Evolutionary conservation across 2,329 filamentous ascomycete genomes (phyloP).

Genomic region (Hypoxylon sp.): DNA sequence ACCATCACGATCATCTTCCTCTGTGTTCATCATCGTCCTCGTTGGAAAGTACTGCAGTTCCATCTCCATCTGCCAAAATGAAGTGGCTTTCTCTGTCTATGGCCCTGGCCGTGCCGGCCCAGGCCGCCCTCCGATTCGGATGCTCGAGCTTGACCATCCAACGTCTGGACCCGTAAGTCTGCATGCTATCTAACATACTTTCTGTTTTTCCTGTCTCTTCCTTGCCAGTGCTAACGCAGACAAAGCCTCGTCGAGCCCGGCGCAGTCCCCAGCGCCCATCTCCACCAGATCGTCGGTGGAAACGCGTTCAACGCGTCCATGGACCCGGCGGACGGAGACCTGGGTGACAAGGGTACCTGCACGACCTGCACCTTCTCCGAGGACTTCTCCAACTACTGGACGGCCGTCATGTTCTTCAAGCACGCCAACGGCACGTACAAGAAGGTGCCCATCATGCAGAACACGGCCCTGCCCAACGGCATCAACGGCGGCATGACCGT

Average conservation of each 20-base stretch:
- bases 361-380: slow-evolving; percentile 45
- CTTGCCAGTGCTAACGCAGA: neutral
- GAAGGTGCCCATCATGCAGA: slow-evolving; percentile 44
- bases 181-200: neutral
- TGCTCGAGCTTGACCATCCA: slow-evolving; percentile 44
- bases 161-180: slow-evolving; percentile 39
- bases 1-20: neutral
- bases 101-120: slow-evolving; percentile 40
- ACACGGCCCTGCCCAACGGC: slow-evolving; percentile 40
- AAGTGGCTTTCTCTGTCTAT: slow-evolving; percentile 38
- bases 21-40: slow-evolving; percentile 13
- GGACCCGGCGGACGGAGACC: slow-evolving; percentile 38
- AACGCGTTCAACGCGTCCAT: slow-evolving; percentile 46
- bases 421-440: slow-evolving; percentile 45
- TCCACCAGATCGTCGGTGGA: slow-evolving; percentile 46
- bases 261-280: slow-evolving; percentile 40
- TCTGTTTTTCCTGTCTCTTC: neutral
- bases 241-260: slow-evolving; percentile 42
- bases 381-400: slow-evolving; percentile 46
- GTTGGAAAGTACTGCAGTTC: slow-evolving; percentile 1
- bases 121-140: slow-evolving; percentile 44
- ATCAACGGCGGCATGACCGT: slow-evolving; percentile 46
- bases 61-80: slow-evolving; percentile 36
- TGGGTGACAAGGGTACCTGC: slow-evolving; percentile 40
- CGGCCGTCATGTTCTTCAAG: slow-evolving; percentile 45